Base-by-base conservation (phyloP, 805 yeast genomes). In the Lipomyces chichibuensis region DNA sequence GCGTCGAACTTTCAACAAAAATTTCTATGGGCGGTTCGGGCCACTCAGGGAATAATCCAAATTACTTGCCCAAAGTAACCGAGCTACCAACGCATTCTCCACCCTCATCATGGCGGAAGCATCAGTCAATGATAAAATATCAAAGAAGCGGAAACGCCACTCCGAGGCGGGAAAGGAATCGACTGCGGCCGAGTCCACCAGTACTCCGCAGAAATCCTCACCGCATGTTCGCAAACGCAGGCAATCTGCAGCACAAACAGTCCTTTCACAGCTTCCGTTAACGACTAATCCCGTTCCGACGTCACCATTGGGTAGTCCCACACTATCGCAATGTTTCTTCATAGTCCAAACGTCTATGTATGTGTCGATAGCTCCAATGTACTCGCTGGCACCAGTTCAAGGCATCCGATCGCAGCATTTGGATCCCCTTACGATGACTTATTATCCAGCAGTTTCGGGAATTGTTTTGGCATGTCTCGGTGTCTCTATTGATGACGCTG, bases 321-420 rank as follows among this genome's bases (percentile, higher is more conserved):
- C 59, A 7, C 51, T 57, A 20, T 58, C 94, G 1, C 85, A 87
- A 74, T 89, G 96, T 75, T 91, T 91, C 80, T 87, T 85, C 72
- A 81, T 79, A 55, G 84, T 87, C 64, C 81, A 84, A 62, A 80
- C 89, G 1, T 80, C 86, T 17, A 76, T 95, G 77, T 92, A 93
- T 75, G 87, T 92, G 5, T 92, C 97, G 8, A 77, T 95, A 62
- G 97, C 99, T 4, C 99, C 99, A 62, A 81, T 86, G 63, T 90
- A 88, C 78, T 75, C 87, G 51, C 80, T 82, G 54, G 81, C 83
- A 60, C 97, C 97, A 6, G 75, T 88, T 17, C 86, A 85, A 67
- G 99, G 98, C 54, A 84, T 95, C 70, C 86, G 87, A 77, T 83
- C 87, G 35, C 98, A 94, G 80, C 98, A 95, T 79, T 80, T 95